Conservation (phyloP, 2,329 filamentous ascomycete genomes). For the Alternaria incomplexa region DNA sequence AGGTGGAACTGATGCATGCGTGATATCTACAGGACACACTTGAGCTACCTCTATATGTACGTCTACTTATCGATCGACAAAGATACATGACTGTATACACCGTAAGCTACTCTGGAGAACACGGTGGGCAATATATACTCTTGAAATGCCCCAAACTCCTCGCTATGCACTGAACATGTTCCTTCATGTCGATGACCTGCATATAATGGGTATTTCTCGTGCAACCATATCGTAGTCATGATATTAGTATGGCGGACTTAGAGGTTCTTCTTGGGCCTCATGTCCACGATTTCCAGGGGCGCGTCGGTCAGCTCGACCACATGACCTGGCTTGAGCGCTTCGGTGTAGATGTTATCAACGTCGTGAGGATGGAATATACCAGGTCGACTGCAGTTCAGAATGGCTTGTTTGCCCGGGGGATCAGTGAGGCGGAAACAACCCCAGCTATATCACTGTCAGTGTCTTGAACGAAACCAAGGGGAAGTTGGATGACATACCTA, state of each 20-base stretch:
- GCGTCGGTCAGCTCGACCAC: conserved; percentile 64
- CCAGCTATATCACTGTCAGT: conserved; percentile 62
- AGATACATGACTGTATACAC: background rate
- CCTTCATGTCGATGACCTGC: background rate
- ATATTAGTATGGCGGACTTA: background rate
- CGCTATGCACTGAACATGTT: conserved; percentile 5
- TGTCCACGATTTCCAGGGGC: conserved; percentile 70
- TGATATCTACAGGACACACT: background rate
- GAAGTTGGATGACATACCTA: conserved; percentile 63
- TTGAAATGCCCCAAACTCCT: conserved; percentile 4
- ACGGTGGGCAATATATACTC: background rate
- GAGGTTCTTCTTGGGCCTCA: conserved; percentile 48
- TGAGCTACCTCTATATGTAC: background rate
- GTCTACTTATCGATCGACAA: background rate
- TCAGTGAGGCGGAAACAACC: conserved; percentile 93
- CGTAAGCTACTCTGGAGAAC: background rate
- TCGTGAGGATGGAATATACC: conserved; percentile 84
- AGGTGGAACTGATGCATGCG: background rate
- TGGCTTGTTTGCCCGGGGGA: conserved; percentile 85
- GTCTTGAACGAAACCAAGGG: background rate
- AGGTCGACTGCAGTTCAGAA: conserved; percentile 76
- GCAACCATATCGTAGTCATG: background rate
- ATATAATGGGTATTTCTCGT: background rate
- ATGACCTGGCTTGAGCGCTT: conserved; percentile 66
- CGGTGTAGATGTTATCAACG: conserved; percentile 76